Base-by-base conservation (phyloP, 768 basidiomycete species). In the Mycena venus region DNA sequence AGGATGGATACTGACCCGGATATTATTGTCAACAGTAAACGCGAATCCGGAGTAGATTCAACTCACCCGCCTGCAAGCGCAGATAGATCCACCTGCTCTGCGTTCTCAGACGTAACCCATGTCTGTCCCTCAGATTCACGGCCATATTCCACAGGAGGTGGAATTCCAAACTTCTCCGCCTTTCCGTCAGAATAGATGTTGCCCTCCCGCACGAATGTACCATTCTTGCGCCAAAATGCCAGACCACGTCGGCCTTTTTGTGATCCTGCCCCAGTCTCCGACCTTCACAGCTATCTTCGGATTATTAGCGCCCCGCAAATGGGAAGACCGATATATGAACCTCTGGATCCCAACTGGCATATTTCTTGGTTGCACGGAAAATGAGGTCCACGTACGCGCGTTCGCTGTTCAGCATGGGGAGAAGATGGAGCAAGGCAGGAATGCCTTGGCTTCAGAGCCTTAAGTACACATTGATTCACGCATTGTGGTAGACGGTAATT, bases 311-410 rank as follows among this genome's bases (percentile, higher is more conserved):
- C n/a, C n/a, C n/a, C n/a, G n/a, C n/a, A n/a, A n/a, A n/a, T n/a
- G 21, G 19, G 1, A 17, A 53, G 9, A 0, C 14, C 5, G 2
- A 27, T n/a, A n/a, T n/a, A n/a, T n/a, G 21, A 10, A 82, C 75
- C 64, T 84, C 83, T 19, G 83, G 83, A 63, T 84, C 83, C 83
- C 82, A 83, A 55, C 70, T 80, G 29, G 81, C 76, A 61, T 82
- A 83, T 55, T 83, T 83, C 27, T 72, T 71, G 49, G 79, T 78
- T 15, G 81, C 78, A 29, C 74, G 74, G 69, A 79, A 82, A 64
- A 84, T 68, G 31, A 84, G 83, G 59, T 82, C 81, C 32, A 79
- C 76, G 77, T 81, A 84, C 29, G 76, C 42, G 15, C 79, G 78
- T 68, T 83, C 80, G 71, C 70, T 70, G 72, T 75, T 67, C 73